These are phyloP conservation scores for Pleurotus tuoliensis DNA, from an alignment of 768 basidiomycete genomes.

Conservation along the genomic window DNA sequence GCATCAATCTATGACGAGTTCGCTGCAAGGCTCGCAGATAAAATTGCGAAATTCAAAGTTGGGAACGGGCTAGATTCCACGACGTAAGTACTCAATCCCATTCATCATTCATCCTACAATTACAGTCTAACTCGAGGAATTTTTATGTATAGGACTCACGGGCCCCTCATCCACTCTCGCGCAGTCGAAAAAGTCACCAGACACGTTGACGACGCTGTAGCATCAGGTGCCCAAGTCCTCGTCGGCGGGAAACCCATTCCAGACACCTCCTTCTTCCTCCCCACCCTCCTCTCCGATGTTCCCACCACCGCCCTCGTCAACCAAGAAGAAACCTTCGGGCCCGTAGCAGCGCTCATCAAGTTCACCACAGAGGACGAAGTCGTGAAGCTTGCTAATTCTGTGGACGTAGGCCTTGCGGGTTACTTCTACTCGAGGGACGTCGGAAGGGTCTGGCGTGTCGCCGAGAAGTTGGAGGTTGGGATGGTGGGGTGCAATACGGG, in stretches of 20 bases:
- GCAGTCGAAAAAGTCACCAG: constrained; percentile 81
- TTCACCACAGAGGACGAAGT: constrained; percentile 97
- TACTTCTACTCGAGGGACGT: constrained; percentile 90
- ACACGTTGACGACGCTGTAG: constrained; percentile 87
- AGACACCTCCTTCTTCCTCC: constrained; percentile 68
- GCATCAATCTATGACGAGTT: constrained; percentile 90
- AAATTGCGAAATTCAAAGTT: constrained; percentile 78
- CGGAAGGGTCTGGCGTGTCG: constrained; percentile 89
- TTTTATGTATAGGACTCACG: constrained; percentile 68
- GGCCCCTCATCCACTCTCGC: constrained; percentile 86
- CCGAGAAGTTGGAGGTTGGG: constrained; percentile 91
- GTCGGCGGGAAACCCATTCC: constrained; percentile 78
- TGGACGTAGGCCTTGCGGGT: constrained; percentile 84
- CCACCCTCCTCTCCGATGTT: constrained; percentile 89
- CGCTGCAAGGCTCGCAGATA: constrained; percentile 79
- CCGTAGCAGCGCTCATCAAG: constrained; percentile 78
- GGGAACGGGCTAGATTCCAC: constrained; percentile 82
- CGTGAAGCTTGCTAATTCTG: constrained; percentile 76
- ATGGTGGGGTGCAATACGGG: constrained; percentile 87
- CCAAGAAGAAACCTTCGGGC: constrained; percentile 94
- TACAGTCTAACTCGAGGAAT: not conserved
- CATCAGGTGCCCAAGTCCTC: constrained; percentile 82
- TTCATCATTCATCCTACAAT: not conserved
- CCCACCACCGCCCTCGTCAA: constrained; percentile 60
- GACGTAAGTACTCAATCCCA: constrained; percentile 43